These are phyloP conservation scores for Apiotrichum mycotoxinovorans DNA, from an alignment of 1,284 basidiomycete genomes.

Conservation along the genomic window DNA sequence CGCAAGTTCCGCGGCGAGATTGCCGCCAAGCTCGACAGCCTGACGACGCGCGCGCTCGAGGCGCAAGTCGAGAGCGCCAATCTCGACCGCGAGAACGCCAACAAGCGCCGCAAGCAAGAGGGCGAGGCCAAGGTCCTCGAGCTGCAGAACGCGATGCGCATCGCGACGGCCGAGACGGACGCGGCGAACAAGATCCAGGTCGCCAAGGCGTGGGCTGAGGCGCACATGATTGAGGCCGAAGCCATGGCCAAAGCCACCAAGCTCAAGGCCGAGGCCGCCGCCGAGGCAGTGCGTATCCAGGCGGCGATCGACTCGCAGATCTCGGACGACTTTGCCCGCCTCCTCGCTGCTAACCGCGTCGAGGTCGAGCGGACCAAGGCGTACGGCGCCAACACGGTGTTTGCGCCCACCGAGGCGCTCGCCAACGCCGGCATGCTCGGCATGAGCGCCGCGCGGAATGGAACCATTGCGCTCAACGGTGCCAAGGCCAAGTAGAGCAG, in stretches of 20 bases:
- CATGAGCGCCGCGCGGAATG: constrained; percentile 7
- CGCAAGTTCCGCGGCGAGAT: constrained; percentile 18
- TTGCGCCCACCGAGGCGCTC: constrained; percentile 17
- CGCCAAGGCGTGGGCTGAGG: constrained; percentile 10
- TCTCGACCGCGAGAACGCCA: constrained; percentile 18
- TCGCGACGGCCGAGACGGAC: constrained; percentile 14
- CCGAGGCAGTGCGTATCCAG: constrained; percentile 11
- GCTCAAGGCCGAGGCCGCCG: constrained; percentile 12
- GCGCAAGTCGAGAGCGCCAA: constrained; percentile 19
- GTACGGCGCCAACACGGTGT: constrained; percentile 10
- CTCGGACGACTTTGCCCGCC: constrained; percentile 16
- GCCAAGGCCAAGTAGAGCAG: background rate
- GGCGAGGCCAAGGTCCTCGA: constrained; percentile 17
- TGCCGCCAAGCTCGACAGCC: constrained; percentile 15
- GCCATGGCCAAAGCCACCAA: constrained; percentile 13
- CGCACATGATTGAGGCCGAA: constrained; percentile 12
- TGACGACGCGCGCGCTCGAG: constrained; percentile 17
- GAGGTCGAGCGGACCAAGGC: constrained; percentile 17
- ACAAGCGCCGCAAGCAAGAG: constrained; percentile 14
- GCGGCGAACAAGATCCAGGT: constrained; percentile 5
- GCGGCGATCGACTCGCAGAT: constrained; percentile 9
- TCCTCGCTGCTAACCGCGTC: constrained; percentile 13
- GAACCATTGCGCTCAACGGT: background rate
- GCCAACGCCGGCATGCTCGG: constrained; percentile 11
- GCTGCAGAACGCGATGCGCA: constrained; percentile 17